Conservation (phyloP, 345 rosid genomes). For the Dovyalis caffra region DNA sequence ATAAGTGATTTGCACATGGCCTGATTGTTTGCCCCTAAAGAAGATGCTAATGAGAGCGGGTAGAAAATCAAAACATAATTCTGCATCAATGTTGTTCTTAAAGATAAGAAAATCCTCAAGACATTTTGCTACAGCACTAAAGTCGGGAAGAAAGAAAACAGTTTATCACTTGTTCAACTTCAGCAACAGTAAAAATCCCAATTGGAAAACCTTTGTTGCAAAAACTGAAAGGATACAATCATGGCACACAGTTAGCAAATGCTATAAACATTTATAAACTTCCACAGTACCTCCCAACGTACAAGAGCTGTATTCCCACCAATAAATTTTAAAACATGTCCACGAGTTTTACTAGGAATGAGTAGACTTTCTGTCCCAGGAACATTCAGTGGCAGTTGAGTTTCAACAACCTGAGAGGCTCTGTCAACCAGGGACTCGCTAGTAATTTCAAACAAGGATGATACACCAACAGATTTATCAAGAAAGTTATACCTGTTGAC, state of each 20-base stretch:
- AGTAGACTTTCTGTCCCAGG: slow-evolving; percentile 79
- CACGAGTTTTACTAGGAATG: slow-evolving; percentile 75
- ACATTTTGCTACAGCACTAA: too few relatives aligned
- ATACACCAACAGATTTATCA: slow-evolving; percentile 80
- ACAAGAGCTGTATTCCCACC: slow-evolving; percentile 70
- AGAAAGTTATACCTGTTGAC: slow-evolving; percentile 79
- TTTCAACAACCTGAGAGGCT: slow-evolving; percentile 63
- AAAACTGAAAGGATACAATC: slow-evolving; percentile 3
- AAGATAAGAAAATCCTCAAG: too few relatives aligned
- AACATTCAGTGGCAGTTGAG: slow-evolving; percentile 53
- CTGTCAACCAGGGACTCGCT: slow-evolving; percentile 50
- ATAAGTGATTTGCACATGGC: too few relatives aligned
- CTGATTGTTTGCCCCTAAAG: too few relatives aligned
- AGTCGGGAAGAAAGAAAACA: too few relatives aligned
- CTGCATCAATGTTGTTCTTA: too few relatives aligned
- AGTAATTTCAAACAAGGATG: slow-evolving; percentile 68
- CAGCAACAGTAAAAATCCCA: background rate
- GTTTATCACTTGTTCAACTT: background rate
- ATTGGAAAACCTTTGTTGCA: background rate
- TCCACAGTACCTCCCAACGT: slow-evolving; percentile 84
- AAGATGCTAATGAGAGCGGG: too few relatives aligned
- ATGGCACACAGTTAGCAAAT: slow-evolving; percentile 7
- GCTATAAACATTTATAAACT: slow-evolving; percentile 4
- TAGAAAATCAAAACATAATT: too few relatives aligned
- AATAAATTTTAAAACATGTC: slow-evolving; percentile 59